Evolutionary conservation across 2,329 filamentous ascomycete genomes (phyloP), one percentile per base, ranked within the genome.

Genomic region (Talaromyces atroroseus): DNA sequence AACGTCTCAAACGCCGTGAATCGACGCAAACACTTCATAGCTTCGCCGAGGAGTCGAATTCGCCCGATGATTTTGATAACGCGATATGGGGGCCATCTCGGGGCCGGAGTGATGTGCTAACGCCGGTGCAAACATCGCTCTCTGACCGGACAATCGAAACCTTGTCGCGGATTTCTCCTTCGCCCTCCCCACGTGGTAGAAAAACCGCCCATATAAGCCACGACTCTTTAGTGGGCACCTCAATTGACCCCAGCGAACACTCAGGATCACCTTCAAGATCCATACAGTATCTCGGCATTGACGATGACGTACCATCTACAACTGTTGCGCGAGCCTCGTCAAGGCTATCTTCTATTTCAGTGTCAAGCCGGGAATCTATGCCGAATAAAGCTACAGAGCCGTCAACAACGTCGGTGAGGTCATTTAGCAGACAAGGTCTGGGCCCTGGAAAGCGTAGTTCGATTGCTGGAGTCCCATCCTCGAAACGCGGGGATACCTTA

Each of bases 61-160:
- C 52, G 11, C 52, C 52, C 6, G 60, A 61, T n/a, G 49, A 58
- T 32, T 50, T 48, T 6, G 51, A 56, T 34, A 29, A 60, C 24
- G 58, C 60, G 42, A 20, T 52, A 32, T 56, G 50, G 34, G 54
- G 52, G 5, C 26, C 52, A 29, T 24, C 44, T 26, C 29, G 45
- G 24, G 53, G 54, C 3, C 49, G 32, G 11, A 56, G 45, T 21
- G 44, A 44, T 46, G 34, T 23, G 2, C 29, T 68, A 44, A 56
- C 50, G 44, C 61, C 68, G 38, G 68, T 64, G 36, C 65, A 66
- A 5, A 65, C 71, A 16, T 74, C 72, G 5, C 59, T 96, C 3
- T 85, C 88, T 0, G 92, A 96, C 64, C 80, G 92, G 57, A 95
- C 92, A 0, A 86, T 95, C 44, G 90, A 95, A 69, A 95, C 90